Base-by-base conservation (phyloP, 169 alveolate genomes). In the Toxoplasma gondii region DNA sequence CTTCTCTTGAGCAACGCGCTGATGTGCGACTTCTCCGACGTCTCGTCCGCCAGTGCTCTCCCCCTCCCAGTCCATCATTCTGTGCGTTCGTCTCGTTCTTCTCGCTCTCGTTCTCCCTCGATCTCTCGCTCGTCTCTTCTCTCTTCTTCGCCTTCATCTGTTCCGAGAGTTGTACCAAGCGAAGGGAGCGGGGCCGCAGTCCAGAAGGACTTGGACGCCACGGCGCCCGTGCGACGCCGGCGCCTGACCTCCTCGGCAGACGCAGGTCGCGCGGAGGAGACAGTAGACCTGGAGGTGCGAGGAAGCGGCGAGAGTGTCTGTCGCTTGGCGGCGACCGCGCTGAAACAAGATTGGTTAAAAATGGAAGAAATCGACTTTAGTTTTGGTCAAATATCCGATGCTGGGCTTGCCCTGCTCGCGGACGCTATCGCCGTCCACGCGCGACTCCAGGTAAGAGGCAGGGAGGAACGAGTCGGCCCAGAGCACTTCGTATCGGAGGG, bases 341-440 rank as follows among this genome's bases (percentile, higher is more conserved):
- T 82, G 53, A 39, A 82, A 82, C 17, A 82, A 0, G 38, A 39
- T 36, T 82, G 90, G 90, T 16, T 41, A 10, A 38, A 19, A 17
- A 38, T 82, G 90, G 67, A 82, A 39, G 90, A 82, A 82, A 27
- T 82, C 67, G 53, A 38, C 41, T 43, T 82, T 31, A 82, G 90
- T 31, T 9, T 5, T 36, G n/a, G 36, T 0, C 69, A 82, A 27
- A 82, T 82, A 34, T 29, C n/a, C 90, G 90, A 82, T 38, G 67
- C 36, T n/a, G 90, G 90, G 22, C 69, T 82, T 38, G 64, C 4
- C 41, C 90, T 82, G 39, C 67, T 82, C 24, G 90, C 90, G 1
- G 67, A 44, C n/a, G 90, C 90, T 38, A 4, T 82, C 10, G 53
- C 90, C 36, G 12, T 16, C 90, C 90, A 82, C 36, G 90, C 9